Evolutionary conservation across 371 early-diverging fungal species (phyloP).

Genomic region (Zychaea mexicana): DNA sequence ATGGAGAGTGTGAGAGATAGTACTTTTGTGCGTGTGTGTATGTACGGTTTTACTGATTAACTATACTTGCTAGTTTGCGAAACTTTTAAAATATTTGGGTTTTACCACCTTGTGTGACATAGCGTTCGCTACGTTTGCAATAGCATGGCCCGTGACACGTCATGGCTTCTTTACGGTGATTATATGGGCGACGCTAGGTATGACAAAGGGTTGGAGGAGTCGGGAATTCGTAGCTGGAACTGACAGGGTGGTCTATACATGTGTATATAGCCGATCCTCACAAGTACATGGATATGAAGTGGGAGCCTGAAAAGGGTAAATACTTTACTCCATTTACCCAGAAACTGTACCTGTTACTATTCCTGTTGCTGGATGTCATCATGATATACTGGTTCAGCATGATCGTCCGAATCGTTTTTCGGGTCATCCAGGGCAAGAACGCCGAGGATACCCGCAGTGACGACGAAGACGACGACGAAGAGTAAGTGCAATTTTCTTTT

Average conservation of each 20-base stretch:
- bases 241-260: background rate
- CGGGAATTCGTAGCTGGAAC: no score
- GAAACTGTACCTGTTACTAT: slow-evolving; percentile 57
- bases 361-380: slow-evolving; percentile 64
- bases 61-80: slow-evolving; percentile 50
- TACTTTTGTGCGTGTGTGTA: background rate
- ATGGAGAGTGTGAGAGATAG: background rate
- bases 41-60: slow-evolving; percentile 1
- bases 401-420: slow-evolving; percentile 67
- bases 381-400: slow-evolving; percentile 80
- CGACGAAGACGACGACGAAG: slow-evolving; percentile 60
- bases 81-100: slow-evolving; percentile 75
- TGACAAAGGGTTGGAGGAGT: no score
- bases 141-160: slow-evolving; percentile 80
- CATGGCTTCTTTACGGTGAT: slow-evolving; percentile 67
- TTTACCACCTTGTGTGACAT: slow-evolving; percentile 65
- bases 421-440: slow-evolving; percentile 64
- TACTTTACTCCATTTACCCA: slow-evolving; percentile 59
- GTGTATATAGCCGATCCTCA: slow-evolving; percentile 42
- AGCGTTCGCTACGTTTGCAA: slow-evolving; percentile 74
- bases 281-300: slow-evolving; percentile 50
- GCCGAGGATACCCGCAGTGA: slow-evolving; percentile 79
- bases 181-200: slow-evolving; percentile 56
- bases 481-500: background rate
- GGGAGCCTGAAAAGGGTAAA: slow-evolving; percentile 68